phyloP scores from a whole-genome alignment of 2,329 filamentous ascomycete species.

The Fusarium nygamai region DNA sequence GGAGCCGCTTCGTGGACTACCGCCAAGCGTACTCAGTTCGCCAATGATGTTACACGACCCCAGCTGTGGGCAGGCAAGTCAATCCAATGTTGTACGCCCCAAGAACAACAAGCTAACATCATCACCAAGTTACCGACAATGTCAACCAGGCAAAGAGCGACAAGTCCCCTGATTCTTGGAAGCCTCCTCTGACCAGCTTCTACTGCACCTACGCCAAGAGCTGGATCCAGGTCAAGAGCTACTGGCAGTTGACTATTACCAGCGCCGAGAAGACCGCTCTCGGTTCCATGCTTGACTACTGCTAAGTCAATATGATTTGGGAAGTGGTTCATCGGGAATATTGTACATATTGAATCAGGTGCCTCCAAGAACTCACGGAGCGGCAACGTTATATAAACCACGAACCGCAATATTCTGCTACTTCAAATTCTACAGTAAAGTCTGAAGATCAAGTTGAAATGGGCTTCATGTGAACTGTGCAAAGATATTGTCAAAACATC shows the following conservation, averaged over 20 bases:
- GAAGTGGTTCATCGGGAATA: neutral
- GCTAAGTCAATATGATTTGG: slow-evolving; percentile 28
- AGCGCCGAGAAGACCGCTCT: slow-evolving; percentile 76
- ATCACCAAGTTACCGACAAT: slow-evolving; percentile 70
- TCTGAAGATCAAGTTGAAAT: neutral
- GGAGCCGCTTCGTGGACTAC: slow-evolving; percentile 80
- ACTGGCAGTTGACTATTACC: slow-evolving; percentile 75
- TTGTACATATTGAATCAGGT: neutral
- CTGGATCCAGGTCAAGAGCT: slow-evolving; percentile 82
- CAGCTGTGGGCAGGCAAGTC: slow-evolving; percentile 72
- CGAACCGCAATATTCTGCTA: neutral
- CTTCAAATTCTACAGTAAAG: neutral
- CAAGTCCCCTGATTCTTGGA: slow-evolving; percentile 77
- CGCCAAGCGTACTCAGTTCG: slow-evolving; percentile 71
- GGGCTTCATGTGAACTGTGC: neutral
- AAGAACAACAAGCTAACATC: neutral
- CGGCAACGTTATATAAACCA: neutral
- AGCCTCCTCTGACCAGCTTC: slow-evolving; percentile 74
- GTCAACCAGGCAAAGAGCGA: slow-evolving; percentile 82
- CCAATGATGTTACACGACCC: slow-evolving; percentile 79
- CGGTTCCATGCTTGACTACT: slow-evolving; percentile 51
- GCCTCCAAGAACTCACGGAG: neutral
- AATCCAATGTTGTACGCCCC: neutral
- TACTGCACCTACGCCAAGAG: slow-evolving; percentile 82
- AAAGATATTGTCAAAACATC: neutral